Conservation (phyloP, 2,329 filamentous ascomycete genomes). For the Fusarium zealandicum region DNA sequence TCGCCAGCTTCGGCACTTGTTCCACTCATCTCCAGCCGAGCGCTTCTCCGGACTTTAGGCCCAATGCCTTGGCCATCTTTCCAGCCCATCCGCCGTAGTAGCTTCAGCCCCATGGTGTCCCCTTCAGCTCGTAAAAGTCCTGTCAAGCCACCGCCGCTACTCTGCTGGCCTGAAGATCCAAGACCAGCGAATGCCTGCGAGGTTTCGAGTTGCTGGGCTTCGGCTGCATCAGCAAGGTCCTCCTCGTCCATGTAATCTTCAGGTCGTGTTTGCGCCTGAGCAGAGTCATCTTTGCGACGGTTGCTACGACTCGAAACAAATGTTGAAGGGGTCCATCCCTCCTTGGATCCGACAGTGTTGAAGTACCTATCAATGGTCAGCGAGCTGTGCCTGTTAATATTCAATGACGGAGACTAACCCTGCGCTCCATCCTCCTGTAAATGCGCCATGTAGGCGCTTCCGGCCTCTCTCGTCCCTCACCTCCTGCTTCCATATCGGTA, state of each 20-base stretch:
- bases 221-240: conserved; percentile 85
- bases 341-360: conserved; percentile 97
- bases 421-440: conserved; percentile 95
- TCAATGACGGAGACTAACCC: conserved; percentile 66
- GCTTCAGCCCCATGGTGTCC: conserved; percentile 85
- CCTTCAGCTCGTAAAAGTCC: conserved; percentile 76
- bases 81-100: conserved; percentile 95
- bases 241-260: conserved; percentile 99
- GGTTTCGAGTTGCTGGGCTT: conserved; percentile 77
- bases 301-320: conserved; percentile 90
- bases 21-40: conserved; percentile 64
- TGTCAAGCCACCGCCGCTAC: conserved; percentile 63
- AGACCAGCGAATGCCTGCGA: conserved; percentile 77
- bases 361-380: conserved; percentile 72
- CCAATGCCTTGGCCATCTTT: conserved; percentile 92
- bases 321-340: conserved; percentile 92
- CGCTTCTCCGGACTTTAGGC: conserved; percentile 79
- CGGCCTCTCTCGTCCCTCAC: conserved; percentile 91
- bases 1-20: conserved; percentile 49
- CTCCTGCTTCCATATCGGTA: conserved; percentile 98
- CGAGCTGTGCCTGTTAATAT: not conserved
- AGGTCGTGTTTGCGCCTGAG: conserved; percentile 68
- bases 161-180: conserved; percentile 69
- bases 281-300: conserved; percentile 69
- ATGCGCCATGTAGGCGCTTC: conserved; percentile 92